These are phyloP conservation scores for Neurospora sublineolata DNA, from an alignment of 495 filamentous ascomycete genomes.

Conservation along the genomic window DNA sequence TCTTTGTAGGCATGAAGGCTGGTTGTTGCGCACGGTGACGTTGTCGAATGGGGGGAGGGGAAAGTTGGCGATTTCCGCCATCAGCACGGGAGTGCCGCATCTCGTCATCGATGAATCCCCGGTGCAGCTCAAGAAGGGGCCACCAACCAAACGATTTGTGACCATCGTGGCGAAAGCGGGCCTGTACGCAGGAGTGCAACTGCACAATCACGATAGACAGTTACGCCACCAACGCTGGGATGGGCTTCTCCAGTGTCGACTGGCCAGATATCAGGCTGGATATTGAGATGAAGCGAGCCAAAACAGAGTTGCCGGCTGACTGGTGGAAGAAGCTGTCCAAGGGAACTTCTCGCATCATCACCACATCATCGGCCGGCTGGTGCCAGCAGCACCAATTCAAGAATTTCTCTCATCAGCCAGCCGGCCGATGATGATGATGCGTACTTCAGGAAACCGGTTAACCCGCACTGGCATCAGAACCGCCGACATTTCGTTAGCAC, in stretches of 20 bases:
- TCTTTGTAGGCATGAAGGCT: too few species aligned
- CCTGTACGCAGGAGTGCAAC: too few species aligned
- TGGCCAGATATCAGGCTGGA: slow-evolving; percentile 17
- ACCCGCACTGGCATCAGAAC: slow-evolving; percentile 82
- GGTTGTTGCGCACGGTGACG: too few species aligned
- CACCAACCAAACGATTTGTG: slow-evolving; percentile 23
- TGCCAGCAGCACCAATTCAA: slow-evolving; percentile 8
- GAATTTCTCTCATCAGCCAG: slow-evolving; percentile 48
- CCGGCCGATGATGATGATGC: slow-evolving; percentile 75
- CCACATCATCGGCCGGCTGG: too few species aligned
- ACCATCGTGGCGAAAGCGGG: slow-evolving; percentile 13
- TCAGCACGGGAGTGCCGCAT: slow-evolving; percentile 11
- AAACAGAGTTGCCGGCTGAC: slow-evolving; percentile 17
- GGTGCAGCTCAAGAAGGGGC: slow-evolving; percentile 14
- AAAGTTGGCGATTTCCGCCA: too few species aligned
- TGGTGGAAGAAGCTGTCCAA: slow-evolving; percentile 13
- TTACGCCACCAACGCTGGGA: too few species aligned
- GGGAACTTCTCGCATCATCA: not conserved
- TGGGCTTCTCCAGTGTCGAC: too few species aligned
- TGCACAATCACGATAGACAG: too few species aligned
- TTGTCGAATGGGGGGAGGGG: too few species aligned
- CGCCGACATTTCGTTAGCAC: too few species aligned
- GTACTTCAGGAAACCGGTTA: slow-evolving; percentile 92
- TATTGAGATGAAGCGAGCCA: slow-evolving; percentile 13
- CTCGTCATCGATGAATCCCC: slow-evolving; percentile 13